phyloP scores from a whole-genome alignment of 2,329 filamentous ascomycete species.

The Aspergillus intermedius region DNA sequence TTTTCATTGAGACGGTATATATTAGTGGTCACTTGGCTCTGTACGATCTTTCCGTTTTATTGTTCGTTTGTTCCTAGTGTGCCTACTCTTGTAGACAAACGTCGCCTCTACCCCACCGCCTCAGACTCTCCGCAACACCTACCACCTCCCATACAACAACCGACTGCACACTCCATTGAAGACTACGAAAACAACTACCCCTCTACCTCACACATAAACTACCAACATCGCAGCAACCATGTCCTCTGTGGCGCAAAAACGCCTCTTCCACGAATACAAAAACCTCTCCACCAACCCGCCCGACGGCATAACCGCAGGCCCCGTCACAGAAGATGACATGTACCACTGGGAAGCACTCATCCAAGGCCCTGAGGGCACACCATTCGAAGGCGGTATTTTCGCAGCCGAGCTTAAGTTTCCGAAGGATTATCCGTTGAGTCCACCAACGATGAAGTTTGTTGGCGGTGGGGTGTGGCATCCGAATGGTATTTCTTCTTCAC shows the following conservation, averaged over 20 bases:
- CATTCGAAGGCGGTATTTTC: conserved; percentile 93
- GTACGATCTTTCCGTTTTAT: no score
- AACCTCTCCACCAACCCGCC: conserved; percentile 88
- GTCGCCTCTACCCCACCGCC: background rate
- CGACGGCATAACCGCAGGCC: conserved; percentile 95
- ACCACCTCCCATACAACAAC: background rate
- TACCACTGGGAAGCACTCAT: conserved; percentile 96
- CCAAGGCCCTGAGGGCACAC: conserved; percentile 88
- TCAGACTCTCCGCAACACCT: background rate
- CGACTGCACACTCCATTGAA: background rate
- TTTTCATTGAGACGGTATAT: no score
- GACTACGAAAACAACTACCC: background rate
- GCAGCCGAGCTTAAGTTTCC: conserved; percentile 92
- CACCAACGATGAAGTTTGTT: conserved; percentile 92
- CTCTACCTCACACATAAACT: background rate
- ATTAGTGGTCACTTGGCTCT: no score
- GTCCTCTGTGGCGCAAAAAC: conserved; percentile 56
- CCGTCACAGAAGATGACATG: conserved; percentile 88
- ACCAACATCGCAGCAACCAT: conserved; percentile 2
- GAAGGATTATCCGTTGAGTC: conserved; percentile 91
- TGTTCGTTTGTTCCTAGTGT: no score
- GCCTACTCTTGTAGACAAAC: background rate
- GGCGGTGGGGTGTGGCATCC: conserved; percentile 87
- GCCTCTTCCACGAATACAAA: conserved; percentile 94
- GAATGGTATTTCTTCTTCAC: conserved; percentile 58